A percentile compares a stretch with the other conserved stretches of the same genome.
Conservation (phyloP, 2,329 filamentous ascomycete genomes). For the Pezicula neosporulosa region DNA sequence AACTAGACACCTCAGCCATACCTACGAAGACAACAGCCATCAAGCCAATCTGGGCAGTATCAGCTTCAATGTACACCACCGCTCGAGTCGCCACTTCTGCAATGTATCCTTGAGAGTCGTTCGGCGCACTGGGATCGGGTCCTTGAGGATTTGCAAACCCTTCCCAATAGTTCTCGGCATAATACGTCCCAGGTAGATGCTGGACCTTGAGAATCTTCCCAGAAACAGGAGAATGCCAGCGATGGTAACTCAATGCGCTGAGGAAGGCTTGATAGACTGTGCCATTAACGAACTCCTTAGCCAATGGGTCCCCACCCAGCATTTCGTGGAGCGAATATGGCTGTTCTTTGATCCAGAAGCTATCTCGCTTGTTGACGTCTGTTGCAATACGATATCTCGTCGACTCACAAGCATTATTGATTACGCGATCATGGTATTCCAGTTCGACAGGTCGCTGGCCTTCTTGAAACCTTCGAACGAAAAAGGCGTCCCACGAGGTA, state of each 20-base stretch:
- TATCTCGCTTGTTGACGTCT: constrained; percentile 51
- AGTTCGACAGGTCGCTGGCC: constrained; percentile 53
- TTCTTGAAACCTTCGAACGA: constrained; percentile 50
- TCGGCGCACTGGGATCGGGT: constrained; percentile 32
- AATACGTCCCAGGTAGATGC: constrained; percentile 63
- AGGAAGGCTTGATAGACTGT: constrained; percentile 71
- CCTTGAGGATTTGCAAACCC: constrained; percentile 15
- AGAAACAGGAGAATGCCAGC: constrained; percentile 68
- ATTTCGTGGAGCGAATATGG: constrained; percentile 65
- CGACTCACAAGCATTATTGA: constrained; percentile 65
- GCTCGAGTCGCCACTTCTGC: constrained; percentile 65
- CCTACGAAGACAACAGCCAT: constrained; percentile 69
- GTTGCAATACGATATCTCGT: constrained; percentile 49
- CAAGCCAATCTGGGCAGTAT: constrained; percentile 63
- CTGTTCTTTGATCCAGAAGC: constrained; percentile 68
- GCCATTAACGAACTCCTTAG: constrained; percentile 54
- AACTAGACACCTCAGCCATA: constrained; percentile 74
- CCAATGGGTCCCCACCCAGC: constrained; percentile 52
- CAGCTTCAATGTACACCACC: constrained; percentile 67
- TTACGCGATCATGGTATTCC: constrained; percentile 48
- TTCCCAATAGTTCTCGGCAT: constrained; percentile 50
- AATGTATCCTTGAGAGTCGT: constrained; percentile 61
- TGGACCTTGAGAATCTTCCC: constrained; percentile 57
- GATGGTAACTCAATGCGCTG: constrained; percentile 64
- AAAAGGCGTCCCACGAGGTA: constrained; percentile 69